A percentile compares a stretch with the other conserved stretches of the same genome.
These are phyloP conservation scores for Physcomitrellopsis africana DNA, from an alignment of 225 moss, liverwort and hornwort species.

Conservation along the genomic window DNA sequence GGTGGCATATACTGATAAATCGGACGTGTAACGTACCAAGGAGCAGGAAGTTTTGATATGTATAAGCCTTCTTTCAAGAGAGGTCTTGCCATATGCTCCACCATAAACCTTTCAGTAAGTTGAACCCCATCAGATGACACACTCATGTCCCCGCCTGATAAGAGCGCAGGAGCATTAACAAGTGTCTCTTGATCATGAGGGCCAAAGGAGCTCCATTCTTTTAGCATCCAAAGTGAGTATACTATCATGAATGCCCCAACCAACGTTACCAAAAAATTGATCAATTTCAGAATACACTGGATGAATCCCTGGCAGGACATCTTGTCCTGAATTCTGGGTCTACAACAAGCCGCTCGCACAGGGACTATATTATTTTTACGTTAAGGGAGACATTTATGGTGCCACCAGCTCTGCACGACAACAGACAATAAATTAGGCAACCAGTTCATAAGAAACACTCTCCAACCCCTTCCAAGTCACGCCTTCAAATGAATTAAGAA, in stretches of 20 bases:
- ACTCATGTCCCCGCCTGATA: slow-evolving; percentile 25
- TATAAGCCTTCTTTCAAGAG: slow-evolving; percentile 43
- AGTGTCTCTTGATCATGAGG: slow-evolving; percentile 37
- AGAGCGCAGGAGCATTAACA: slow-evolving; percentile 34
- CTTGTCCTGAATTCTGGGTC: slow-evolving; percentile 26
- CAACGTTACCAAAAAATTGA: slow-evolving; percentile 84
- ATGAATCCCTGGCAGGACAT: slow-evolving; percentile 96
- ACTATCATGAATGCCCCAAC: slow-evolving; percentile 82
- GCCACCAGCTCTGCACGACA: slow-evolving; percentile 30
- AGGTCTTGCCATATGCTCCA: slow-evolving; percentile 50
- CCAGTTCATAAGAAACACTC: background rate
- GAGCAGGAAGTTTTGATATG: slow-evolving; percentile 70
- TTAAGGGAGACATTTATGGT: background rate
- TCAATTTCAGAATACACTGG: slow-evolving; percentile 81
- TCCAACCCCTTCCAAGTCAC: background rate
- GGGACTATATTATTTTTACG: slow-evolving; percentile 28
- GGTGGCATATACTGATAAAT: background rate
- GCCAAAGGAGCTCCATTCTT: slow-evolving; percentile 65
- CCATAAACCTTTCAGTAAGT: slow-evolving; percentile 24
- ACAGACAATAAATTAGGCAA: background rate
- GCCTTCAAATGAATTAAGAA: background rate
- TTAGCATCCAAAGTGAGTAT: slow-evolving; percentile 93
- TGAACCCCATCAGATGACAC: slow-evolving; percentile 25
- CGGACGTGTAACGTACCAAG: slow-evolving; percentile 59
- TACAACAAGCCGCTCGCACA: slow-evolving; percentile 33